phyloP scores from a whole-genome alignment of 2,329 filamentous ascomycete species.

The Stemphylium lycopersici region DNA sequence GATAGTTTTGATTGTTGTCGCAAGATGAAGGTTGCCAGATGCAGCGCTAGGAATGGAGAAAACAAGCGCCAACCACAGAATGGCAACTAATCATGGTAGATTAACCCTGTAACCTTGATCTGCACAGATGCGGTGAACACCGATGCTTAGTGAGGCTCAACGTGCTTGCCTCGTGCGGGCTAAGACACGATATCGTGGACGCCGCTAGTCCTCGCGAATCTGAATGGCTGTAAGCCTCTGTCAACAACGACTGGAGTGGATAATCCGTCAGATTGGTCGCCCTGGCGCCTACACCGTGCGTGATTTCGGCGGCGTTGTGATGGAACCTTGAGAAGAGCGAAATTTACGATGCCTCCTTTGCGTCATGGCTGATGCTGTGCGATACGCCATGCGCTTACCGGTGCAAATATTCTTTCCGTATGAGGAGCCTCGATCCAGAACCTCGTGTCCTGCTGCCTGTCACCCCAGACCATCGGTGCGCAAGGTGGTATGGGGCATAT shows the following conservation, averaged over 20 bases:
- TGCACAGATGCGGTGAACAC: not conserved
- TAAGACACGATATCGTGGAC: not conserved
- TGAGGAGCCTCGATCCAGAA: constrained; percentile 3
- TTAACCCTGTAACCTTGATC: not conserved
- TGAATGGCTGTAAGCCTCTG: not conserved
- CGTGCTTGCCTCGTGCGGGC: not conserved
- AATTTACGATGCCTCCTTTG: not conserved
- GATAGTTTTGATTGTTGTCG: too few species aligned
- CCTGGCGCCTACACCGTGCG: not conserved
- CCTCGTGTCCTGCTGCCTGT: constrained; percentile 20
- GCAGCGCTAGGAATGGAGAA: not conserved
- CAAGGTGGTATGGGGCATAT: not conserved
- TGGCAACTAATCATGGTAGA: too few species aligned
- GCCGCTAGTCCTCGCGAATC: not conserved
- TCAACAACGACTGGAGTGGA: not conserved
- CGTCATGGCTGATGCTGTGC: not conserved
- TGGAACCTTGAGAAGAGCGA: not conserved
- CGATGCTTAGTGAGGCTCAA: not conserved
- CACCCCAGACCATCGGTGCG: constrained; percentile 21
- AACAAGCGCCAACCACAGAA: too few species aligned
- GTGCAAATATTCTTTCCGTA: constrained; percentile 1
- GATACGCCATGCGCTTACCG: not conserved
- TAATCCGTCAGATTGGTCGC: not conserved
- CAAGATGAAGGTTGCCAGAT: not conserved
- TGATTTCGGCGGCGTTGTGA: not conserved